phyloP scores from a whole-genome alignment of 352 stramenopile genomes.

The Phytophthora fragariaefolia region DNA sequence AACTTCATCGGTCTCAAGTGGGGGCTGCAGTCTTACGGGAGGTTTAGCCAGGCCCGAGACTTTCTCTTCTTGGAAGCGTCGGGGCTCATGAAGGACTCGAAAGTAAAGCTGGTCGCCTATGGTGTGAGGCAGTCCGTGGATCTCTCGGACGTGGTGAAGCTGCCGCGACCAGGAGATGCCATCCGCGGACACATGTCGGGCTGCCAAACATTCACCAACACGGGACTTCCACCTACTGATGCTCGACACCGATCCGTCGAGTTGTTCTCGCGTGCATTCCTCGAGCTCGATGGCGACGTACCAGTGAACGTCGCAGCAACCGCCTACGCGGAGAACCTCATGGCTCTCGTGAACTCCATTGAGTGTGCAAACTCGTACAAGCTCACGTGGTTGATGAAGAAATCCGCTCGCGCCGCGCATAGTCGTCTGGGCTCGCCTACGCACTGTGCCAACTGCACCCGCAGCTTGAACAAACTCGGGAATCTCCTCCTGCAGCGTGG shows the following conservation, averaged over 20 bases:
- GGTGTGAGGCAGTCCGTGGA: slow-evolving; percentile 38
- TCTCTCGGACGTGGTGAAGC: slow-evolving; percentile 31
- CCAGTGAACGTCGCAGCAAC: slow-evolving; percentile 24
- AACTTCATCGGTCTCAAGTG: slow-evolving; percentile 50
- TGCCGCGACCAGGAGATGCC: slow-evolving; percentile 34
- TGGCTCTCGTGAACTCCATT: slow-evolving; percentile 35
- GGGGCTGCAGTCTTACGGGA: slow-evolving; percentile 34
- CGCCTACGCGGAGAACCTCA: slow-evolving; percentile 25
- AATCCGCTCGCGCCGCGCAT: slow-evolving; percentile 12
- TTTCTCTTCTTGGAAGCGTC: slow-evolving; percentile 52
- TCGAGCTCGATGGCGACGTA: slow-evolving; percentile 37
- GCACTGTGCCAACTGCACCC: slow-evolving; percentile 39
- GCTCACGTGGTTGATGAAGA: slow-evolving; percentile 42
- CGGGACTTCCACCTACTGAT: slow-evolving; percentile 15
- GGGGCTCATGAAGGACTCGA: slow-evolving; percentile 38
- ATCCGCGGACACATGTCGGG: slow-evolving; percentile 37
- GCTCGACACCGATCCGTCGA: slow-evolving; percentile 30
- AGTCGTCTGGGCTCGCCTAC: slow-evolving; percentile 15
- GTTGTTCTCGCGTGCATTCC: slow-evolving; percentile 38
- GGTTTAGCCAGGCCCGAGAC: slow-evolving; percentile 42
- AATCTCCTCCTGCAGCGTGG: slow-evolving; percentile 31
- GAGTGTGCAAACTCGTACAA: slow-evolving; percentile 44
- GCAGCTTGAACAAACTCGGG: slow-evolving; percentile 41
- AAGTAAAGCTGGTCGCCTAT: slow-evolving; percentile 38
- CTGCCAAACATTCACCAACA: slow-evolving; percentile 39